Percentiles rank a stretch among this genome's conserved stretches.
These are phyloP conservation scores for Alternaria sp. DNA, from an alignment of 2,329 filamentous ascomycete genomes.

Conservation along the genomic window DNA sequence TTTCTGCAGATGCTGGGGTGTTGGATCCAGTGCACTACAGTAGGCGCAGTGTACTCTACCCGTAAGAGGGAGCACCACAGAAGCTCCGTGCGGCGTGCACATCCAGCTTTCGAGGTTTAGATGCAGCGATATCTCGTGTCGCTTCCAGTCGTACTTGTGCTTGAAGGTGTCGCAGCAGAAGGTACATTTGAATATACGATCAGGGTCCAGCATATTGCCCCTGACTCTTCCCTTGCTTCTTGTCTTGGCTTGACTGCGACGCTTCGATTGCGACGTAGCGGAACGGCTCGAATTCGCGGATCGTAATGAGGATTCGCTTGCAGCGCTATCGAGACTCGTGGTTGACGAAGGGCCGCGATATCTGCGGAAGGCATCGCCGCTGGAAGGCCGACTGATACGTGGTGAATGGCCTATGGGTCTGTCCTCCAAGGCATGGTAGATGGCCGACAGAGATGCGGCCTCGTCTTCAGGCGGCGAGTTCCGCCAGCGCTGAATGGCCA, in stretches of 20 bases:
- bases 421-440: conserved; percentile 62
- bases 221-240: conserved; percentile 10
- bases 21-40: conserved; percentile 60
- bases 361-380: conserved; percentile 32
- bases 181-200: conserved; percentile 36
- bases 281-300: conserved; percentile 53
- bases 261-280: conserved; percentile 53
- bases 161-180: conserved; percentile 41
- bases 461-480: conserved; percentile 70
- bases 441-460: conserved; percentile 66
- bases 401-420: conserved; percentile 9
- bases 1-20: conserved; percentile 60
- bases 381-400: conserved; percentile 31
- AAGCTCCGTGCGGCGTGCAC: conserved; percentile 62
- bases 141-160: conserved; percentile 38
- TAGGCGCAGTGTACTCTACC: conserved; percentile 63
- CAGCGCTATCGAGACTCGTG: conserved; percentile 51
- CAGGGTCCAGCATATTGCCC: conserved; percentile 11
- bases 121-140: conserved; percentile 39
- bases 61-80: conserved; percentile 60
- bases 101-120: conserved; percentile 46
- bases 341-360: conserved; percentile 54
- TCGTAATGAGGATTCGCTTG: conserved; percentile 55
- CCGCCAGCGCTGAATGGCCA: conserved; percentile 68
- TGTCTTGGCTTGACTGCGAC: conserved; percentile 22